Conservation (phyloP, 257 asterid species). For the Rubia yunnanensis region DNA sequence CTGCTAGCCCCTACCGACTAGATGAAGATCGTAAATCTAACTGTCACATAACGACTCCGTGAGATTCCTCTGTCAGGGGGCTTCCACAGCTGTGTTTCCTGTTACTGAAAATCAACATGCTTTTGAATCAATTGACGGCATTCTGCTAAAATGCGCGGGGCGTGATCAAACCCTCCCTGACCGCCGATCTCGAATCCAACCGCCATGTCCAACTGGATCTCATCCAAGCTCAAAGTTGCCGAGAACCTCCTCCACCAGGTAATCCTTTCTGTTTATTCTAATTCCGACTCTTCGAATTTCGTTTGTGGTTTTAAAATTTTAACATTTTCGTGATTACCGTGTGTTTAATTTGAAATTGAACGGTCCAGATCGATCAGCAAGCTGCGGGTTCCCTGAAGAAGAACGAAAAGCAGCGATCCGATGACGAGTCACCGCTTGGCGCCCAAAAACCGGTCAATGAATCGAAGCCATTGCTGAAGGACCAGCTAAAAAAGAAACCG, state of each 20-base stretch:
- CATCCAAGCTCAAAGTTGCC: slow-evolving; percentile 96
- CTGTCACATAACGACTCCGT: background rate
- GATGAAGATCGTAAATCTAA: background rate
- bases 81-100: background rate
- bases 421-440: slow-evolving; percentile 39
- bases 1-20: background rate
- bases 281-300: background rate
- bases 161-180: background rate
- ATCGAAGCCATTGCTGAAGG: slow-evolving; percentile 54
- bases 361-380: slow-evolving; percentile 85
- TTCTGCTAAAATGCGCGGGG: slow-evolving; percentile 21
- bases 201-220: slow-evolving; percentile 93
- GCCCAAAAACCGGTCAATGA: slow-evolving; percentile 32
- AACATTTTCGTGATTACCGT: background rate
- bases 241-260: slow-evolving; percentile 92
- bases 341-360: slow-evolving; percentile 17
- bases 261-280: slow-evolving; percentile 9
- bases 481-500: slow-evolving; percentile 72
- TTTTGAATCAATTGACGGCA: background rate
- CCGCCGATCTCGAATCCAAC: slow-evolving; percentile 10
- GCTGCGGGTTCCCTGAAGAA: slow-evolving; percentile 90
- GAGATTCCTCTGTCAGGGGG: background rate
- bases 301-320: background rate
- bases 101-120: background rate
- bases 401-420: slow-evolving; percentile 50